These are phyloP conservation scores for Gossypium stocksii DNA, from an alignment of 345 rosid species.

Conservation along the genomic window DNA sequence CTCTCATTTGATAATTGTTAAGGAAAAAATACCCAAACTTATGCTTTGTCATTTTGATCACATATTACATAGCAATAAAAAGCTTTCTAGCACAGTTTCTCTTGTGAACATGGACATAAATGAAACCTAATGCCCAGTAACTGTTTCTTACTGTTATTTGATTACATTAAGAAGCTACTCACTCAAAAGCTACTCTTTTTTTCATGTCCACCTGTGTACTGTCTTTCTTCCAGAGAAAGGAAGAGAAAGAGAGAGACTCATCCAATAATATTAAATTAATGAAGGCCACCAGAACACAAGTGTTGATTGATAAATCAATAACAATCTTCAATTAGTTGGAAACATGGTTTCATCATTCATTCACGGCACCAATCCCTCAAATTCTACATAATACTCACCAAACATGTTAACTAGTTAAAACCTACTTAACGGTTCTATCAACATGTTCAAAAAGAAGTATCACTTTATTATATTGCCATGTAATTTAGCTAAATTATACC, in stretches of 20 bases:
- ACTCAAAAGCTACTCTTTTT: not conserved
- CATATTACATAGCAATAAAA: not conserved
- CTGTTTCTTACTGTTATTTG: not conserved
- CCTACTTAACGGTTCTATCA: not conserved
- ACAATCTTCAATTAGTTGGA: not conserved
- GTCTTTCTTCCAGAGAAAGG: not conserved
- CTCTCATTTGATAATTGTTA: not conserved
- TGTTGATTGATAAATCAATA: not conserved
- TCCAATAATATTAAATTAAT: not conserved
- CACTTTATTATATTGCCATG: too few relatives aligned
- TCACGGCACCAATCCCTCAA: not conserved
- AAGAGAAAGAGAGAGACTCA: not conserved
- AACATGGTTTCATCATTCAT: not conserved
- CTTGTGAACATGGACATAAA: not conserved
- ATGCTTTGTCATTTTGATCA: not conserved
- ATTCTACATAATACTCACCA: not conserved
- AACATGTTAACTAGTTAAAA: not conserved
- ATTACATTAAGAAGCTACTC: not conserved
- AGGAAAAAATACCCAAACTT: not conserved
- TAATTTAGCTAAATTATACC: too few relatives aligned
- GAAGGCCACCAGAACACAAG: not conserved
- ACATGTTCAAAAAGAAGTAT: not conserved
- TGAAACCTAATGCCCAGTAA: not conserved
- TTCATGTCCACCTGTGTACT: not conserved
- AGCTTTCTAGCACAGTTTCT: not conserved